Evolutionary conservation across 2,329 filamentous ascomycete genomes (phyloP).

Genomic region (Ampelomyces quisqualis): DNA sequence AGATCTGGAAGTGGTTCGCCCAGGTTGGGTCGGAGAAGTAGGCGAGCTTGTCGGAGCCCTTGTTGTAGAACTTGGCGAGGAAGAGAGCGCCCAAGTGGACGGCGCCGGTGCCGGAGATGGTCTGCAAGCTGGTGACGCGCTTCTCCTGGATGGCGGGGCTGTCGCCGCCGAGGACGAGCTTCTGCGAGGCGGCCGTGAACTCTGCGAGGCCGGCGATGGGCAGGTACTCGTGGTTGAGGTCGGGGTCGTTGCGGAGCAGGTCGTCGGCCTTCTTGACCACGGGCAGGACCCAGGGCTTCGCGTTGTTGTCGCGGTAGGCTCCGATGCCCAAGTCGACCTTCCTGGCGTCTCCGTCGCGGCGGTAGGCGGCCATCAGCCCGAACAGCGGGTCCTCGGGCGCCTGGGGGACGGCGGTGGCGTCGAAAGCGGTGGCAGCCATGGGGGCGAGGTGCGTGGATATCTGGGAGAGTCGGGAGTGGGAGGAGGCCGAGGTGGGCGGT

Average conservation of each 20-base stretch:
- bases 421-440: slow-evolving; percentile 66
- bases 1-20: slow-evolving; percentile 99
- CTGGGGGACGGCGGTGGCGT: slow-evolving; percentile 74
- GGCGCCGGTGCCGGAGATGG: slow-evolving; percentile 95
- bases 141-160: slow-evolving; percentile 83
- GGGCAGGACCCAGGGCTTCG: slow-evolving; percentile 95
- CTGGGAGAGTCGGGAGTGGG: slow-evolving; percentile 51
- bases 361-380: slow-evolving; percentile 84
- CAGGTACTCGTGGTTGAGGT: slow-evolving; percentile 96
- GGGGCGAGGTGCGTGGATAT: slow-evolving; percentile 72
- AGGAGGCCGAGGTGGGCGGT: slow-evolving; percentile 18
- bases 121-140: slow-evolving; percentile 80
- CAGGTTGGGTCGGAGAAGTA: slow-evolving; percentile 96
- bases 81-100: slow-evolving; percentile 92
- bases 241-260: slow-evolving; percentile 81
- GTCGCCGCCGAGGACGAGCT: slow-evolving; percentile 78
- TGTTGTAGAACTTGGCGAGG: slow-evolving; percentile 83
- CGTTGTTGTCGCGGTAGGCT: slow-evolving; percentile 91
- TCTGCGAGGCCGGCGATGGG: slow-evolving; percentile 85
- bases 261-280: slow-evolving; percentile 97
- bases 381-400: slow-evolving; percentile 96
- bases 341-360: slow-evolving; percentile 69
- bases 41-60: slow-evolving; percentile 66
- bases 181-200: slow-evolving; percentile 87
- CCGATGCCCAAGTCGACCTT: slow-evolving; percentile 96